Base-by-base conservation (phyloP, 768 basidiomycete species). In the Trametopsis cervina region DNA sequence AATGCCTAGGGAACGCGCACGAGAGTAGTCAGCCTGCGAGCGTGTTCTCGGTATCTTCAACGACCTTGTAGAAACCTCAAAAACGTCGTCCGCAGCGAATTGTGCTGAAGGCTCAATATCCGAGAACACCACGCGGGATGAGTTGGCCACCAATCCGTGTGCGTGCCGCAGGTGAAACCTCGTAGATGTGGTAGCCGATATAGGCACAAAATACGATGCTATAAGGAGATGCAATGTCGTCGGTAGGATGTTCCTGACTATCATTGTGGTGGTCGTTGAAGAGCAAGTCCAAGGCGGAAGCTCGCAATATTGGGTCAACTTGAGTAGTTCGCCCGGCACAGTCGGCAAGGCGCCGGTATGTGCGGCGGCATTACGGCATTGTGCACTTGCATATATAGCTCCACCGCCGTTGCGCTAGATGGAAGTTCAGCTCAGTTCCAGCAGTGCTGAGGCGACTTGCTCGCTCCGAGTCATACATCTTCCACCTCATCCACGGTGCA, bases 91-190 rank as follows among this genome's bases (percentile, higher is more conserved):
- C 1, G 47, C 22, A 26, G 63, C 44, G 17, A 56, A 25, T 0
- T 36, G 57, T 18, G 57, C 51, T 39, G 68, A 60, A 23, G 66
- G 63, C 11, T 64, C 47, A 25, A 79, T 57, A 54, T 89, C 73
- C 15, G 76, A 67, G 60, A 89, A 83, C 45, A 86, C 63, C 37
- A 80, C 69, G 3, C 73, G 71, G 2, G 81, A 79, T 18, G 67
- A 60, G 51, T 78, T 72, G 38, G 74, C 70, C 17, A 44, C 45
- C 7, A 78, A 56, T 21, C 75, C 80, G 54, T 87, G 83, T 36
- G 74, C 66, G 60, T 87, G 85, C 27, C 85, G 80, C 20, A 87
- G 71, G 25, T 73, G 74, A 63, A 88, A 87, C 25, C 68, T 71
- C 4, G 84, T 58, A 20, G 41, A 27, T 9, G 29, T 15, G n/a